These are phyloP conservation scores for Ophiostoma angusticollis DNA, from an alignment of 2,329 filamentous ascomycete species.

Conservation along the genomic window DNA sequence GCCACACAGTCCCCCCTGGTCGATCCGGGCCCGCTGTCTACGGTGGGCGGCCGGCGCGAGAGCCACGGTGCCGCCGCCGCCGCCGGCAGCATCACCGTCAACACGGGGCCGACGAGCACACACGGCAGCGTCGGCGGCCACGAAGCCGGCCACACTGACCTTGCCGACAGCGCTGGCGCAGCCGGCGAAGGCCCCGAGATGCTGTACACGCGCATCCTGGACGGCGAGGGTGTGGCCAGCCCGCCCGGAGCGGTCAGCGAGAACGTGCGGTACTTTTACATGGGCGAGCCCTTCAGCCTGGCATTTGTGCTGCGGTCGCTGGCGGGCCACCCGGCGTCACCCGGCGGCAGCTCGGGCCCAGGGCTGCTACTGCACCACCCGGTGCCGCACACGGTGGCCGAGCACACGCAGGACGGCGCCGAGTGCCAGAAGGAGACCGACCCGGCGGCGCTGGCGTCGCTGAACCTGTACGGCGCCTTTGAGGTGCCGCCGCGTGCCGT, in stretches of 20 bases:
- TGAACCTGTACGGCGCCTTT: neutral
- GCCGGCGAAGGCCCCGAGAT: conserved; percentile 4
- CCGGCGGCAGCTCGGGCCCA: no score
- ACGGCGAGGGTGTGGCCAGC: neutral
- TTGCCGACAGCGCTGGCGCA: neutral
- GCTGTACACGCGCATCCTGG: conserved; percentile 2
- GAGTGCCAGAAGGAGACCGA: neutral
- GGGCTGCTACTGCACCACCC: conserved; percentile 4
- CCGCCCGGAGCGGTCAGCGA: neutral
- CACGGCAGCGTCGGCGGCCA: no score
- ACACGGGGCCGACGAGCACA: no score
- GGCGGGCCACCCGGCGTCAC: neutral
- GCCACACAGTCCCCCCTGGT: no score
- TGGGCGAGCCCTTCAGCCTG: conserved; percentile 6
- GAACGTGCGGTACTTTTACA: conserved; percentile 3
- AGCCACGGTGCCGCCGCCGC: neutral
- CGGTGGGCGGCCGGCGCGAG: neutral
- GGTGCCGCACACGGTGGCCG: conserved; percentile 2
- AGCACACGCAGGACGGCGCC: conserved; percentile 1
- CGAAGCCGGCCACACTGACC: no score
- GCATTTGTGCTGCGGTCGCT: conserved; percentile 2
- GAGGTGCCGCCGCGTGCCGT: neutral
- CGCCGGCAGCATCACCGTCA: neutral
- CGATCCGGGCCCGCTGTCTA: neutral
- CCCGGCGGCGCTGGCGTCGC: neutral